Base-by-base conservation (phyloP, 192 early-diverging fungal species). In the Rhizoclosmatium globosum region DNA sequence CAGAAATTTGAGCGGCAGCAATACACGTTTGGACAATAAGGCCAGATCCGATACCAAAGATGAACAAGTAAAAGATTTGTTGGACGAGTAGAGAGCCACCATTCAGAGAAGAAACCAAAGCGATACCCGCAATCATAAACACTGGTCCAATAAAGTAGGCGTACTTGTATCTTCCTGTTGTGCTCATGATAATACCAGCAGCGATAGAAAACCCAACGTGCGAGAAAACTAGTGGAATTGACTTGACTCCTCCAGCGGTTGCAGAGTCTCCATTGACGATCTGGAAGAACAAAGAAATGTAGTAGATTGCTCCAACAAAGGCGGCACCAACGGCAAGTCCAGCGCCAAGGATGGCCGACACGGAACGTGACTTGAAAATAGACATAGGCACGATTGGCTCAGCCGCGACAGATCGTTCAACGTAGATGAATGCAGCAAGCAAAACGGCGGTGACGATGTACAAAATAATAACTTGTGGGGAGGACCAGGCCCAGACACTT, bases 41-140 rank as follows among this genome's bases (percentile, higher is more conserved):
- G 56, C 96, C 95, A 47, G 92, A 85, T 38, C 96, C 96, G 31
- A 91, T 61, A 3, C 94, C 95, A 53, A 90, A 76, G 69, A 95
- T 81, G 43, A 96, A 77, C 70, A 95, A 78, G 68, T 87, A 91
- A 15, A 89, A 87, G 47, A 92, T 89, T 57, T 91, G 90, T 44
- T 87, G 43, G 21, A 82, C 86, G 42, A 82, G 61, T 44, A 84
- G 83, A 2, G 91, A 87, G 2, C 81, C 46, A 44, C 74, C 83
- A 79, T 89, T 84, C 44, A 94, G 81, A 4, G 92, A 83, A 38
- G 89, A 85, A 23, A 93, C 81, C 46, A 98, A 89, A 41, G 87
- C 91, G 60, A 83, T 77, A 17, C 92, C 94, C 23, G 91, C 47
- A 2, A 86, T 85, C 38, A 94, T 81, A 39, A 95, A 60, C 1